Evolutionary conservation across 495 filamentous ascomycete species (phyloP).

Genomic region (Melanomma pulvis-pyrius): DNA sequence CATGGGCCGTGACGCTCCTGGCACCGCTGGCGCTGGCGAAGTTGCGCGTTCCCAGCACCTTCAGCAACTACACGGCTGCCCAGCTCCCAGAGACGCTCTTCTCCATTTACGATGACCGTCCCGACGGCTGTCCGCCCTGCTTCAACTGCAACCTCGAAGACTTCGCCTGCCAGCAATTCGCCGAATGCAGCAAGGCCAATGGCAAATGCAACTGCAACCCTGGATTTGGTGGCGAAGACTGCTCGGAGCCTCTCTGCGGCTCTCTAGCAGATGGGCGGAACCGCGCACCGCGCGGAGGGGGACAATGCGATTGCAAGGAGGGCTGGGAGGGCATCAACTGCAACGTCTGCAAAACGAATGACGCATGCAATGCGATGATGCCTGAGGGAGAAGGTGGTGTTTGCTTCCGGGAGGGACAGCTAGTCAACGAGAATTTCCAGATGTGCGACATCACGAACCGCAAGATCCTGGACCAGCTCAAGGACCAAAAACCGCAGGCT

Average conservation of each 20-base stretch:
- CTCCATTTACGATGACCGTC: constrained; percentile 60
- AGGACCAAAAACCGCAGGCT: constrained; percentile 81
- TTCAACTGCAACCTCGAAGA: constrained; percentile 97
- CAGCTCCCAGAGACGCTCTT: constrained; percentile 45
- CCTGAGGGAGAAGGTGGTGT: constrained; percentile 75
- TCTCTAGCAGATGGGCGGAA: constrained; percentile 79
- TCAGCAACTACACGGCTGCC: constrained; percentile 36
- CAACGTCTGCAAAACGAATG: constrained; percentile 85
- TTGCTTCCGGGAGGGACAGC: constrained; percentile 87
- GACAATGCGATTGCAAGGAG: constrained; percentile 80
- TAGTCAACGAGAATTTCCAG: constrained; percentile 92
- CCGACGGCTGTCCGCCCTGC: constrained; percentile 66
- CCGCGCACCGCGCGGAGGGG: constrained; percentile 66
- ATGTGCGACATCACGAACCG: constrained; percentile 96
- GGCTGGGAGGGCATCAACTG: constrained; percentile 99
- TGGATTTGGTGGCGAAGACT: constrained; percentile 92
- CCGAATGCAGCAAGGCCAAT: constrained; percentile 79
- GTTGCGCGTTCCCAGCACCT: constrained; percentile 22
- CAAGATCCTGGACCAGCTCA: constrained; percentile 86
- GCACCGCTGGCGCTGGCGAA: constrained; percentile 12
- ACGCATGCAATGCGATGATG: constrained; percentile 84
- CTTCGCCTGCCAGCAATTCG: constrained; percentile 87
- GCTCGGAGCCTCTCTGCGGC: constrained; percentile 82
- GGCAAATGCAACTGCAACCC: constrained; percentile 90
- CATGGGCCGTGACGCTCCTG: constrained; percentile 29